Evolutionary conservation across 176 grass and related monocot species (phyloP), one percentile per base, ranked within the genome.

Genomic region (Carex myosuroides): DNA sequence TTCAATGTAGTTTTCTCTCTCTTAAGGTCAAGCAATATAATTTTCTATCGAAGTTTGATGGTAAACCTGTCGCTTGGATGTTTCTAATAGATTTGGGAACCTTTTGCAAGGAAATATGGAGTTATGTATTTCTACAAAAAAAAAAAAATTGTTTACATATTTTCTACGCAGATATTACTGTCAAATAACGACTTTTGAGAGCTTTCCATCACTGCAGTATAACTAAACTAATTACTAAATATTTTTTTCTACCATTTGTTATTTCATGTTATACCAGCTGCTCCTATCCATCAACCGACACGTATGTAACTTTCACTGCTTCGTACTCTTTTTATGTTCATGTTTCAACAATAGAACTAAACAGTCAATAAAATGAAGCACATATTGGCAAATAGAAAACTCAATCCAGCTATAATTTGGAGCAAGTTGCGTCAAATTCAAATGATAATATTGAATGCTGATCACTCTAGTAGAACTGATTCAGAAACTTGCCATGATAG

Each of bases 181-280:
- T 56, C 13, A 76, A 39, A 30, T 56, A 50, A 50, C 3, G 48
- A 48, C 3, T 3, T 3, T 10, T 50, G 13, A 76, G 12, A 30
- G 5, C 72, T 30, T 76, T 30, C 30, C 24, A 42, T 29, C 4
- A 70, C 6, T n/a, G 6, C 21, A 87, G 0, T 44, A 61, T 48
- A 67, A 73, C 59, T 84, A 35, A 44, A 37, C 32, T 66, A 39
- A 9, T 16, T 87, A 20, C 50, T 29, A 29, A 29, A 35, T 13
- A n/a, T 41, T 41, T 6, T 54, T 33, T 85, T 48, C 29, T 81
- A 8, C 29, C 41, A 44, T 14, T 80, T 44, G 9, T 64, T 86
- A 83, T 81, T 88, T 74, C 85, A 98, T 89, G 95, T 88, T 84
- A 82, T 80, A 83, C 72, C 85, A 91, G 91, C 54, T 98, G 92